Base-by-base conservation (phyloP, 2,329 filamentous ascomycete genomes). In the Ophiocordyceps polyrhachis-furcata region DNA sequence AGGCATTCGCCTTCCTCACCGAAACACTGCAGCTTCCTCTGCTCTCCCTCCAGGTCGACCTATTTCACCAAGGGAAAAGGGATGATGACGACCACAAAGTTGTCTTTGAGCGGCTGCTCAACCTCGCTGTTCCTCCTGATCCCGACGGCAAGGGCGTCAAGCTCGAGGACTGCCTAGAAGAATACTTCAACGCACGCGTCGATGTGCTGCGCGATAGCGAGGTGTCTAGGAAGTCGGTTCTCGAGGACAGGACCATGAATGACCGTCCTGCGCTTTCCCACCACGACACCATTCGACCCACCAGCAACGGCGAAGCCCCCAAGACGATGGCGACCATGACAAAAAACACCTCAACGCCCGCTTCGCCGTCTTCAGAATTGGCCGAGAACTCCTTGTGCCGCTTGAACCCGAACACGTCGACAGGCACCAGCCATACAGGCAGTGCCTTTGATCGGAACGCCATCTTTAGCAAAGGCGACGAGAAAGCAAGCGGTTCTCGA, bases 1-100 rank as follows among this genome's bases (percentile, higher is more conserved):
- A 98, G 62, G 88, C 88, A 1, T 96, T 96, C 58, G 84, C 81
- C 0, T 95, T 95, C 58, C 87, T 98, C 50, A 94, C 89, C 0
- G 88, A 87, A 51, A 86, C 81, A 20, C 71, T 98, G 19, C 81
- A 93, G 53, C 63, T 96, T 15, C 91, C 91, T 7, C 69, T 96
- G 2, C 71, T 96, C 23, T 88, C 88, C 0, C 64, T 96, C 35
- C 93, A 94, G 58, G 89, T 95, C 67, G 88, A 96, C 57, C 78
- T 96, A 14, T 95, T 89, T 53, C 91, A 95, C 56, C 83, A 86
- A 21, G 91, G 89, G 14, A 86, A 84, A 55, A 81, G 84, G 49
- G 81, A 82, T 43, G 76, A 77, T 38, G 87, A 93, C 51, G 91
- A 98, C 55, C 89, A 96, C 66, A 94, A 93, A 58, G 85, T 94